A percentile compares a stretch with the other conserved stretches of the same genome.
Evolutionary conservation across 306 rosid species (phyloP).

Genomic region (Pterocarpus macrocarpus): DNA sequence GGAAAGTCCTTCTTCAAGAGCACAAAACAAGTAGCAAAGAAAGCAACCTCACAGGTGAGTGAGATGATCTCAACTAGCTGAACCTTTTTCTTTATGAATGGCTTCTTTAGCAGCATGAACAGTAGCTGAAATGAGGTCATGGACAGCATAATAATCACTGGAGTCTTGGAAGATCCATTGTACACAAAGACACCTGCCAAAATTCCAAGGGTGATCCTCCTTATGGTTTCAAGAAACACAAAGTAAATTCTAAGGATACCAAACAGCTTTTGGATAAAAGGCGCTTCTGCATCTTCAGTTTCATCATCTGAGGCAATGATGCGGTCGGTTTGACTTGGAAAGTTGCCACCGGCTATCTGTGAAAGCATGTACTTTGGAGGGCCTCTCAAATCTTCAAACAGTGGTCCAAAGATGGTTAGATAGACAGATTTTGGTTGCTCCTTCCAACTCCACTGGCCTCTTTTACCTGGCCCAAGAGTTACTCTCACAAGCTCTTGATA

Average conservation of each 20-base stretch:
- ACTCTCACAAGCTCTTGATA: constrained; percentile 83
- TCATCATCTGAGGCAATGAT: constrained; percentile 91
- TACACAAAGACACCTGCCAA: constrained; percentile 72
- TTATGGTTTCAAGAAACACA: constrained; percentile 71
- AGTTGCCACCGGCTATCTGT: constrained; percentile 68
- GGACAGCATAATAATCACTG: constrained; percentile 59
- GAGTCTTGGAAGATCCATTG: constrained; percentile 55
- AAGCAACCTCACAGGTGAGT: constrained; percentile 63
- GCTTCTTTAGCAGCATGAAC: constrained; percentile 91
- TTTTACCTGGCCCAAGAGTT: constrained; percentile 89
- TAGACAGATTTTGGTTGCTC: constrained; percentile 56
- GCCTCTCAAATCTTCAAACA: constrained; percentile 92
- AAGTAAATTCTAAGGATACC: constrained; percentile 93
- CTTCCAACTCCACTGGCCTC: constrained; percentile 98
- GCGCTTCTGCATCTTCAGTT: constrained; percentile 97
- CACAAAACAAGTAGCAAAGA: constrained; percentile 61
- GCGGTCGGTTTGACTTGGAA: constrained; percentile 55
- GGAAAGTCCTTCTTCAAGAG: constrained; percentile 63
- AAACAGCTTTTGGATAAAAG: constrained; percentile 86
- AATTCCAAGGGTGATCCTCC: constrained; percentile 67
- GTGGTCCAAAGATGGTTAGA: constrained; percentile 74
- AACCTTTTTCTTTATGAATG: constrained; percentile 89
- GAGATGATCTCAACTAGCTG: constrained; percentile 85
- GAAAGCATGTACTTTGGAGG: constrained; percentile 97
- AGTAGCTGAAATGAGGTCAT: constrained; percentile 81